Evolutionary conservation across 2,329 filamentous ascomycete species (phyloP).

Genomic region (Bipolaris zeicola): DNA sequence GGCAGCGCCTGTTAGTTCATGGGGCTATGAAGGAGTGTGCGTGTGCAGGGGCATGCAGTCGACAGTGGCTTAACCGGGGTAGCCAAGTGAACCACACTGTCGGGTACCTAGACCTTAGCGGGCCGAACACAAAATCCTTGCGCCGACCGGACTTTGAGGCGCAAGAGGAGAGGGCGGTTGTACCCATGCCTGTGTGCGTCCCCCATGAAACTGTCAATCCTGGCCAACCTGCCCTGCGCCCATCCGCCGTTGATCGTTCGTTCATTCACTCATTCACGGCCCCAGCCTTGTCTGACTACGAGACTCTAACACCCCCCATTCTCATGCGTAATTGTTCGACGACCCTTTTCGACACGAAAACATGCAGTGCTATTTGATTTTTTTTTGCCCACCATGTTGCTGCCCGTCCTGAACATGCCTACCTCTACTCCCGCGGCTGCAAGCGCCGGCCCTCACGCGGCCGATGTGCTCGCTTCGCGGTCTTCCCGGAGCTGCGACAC

Average conservation of each 20-base stretch:
- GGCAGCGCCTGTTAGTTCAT: constrained; percentile 47
- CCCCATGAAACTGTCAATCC: constrained; percentile 14
- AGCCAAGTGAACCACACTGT: constrained; percentile 28
- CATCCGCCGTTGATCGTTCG: constrained; percentile 23
- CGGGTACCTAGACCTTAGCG: constrained; percentile 41
- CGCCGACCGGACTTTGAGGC: constrained; percentile 34
- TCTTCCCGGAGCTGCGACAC: constrained; percentile 47
- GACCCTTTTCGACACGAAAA: constrained; percentile 14
- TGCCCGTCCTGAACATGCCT: constrained; percentile 15
- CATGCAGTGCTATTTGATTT: constrained; percentile 16
- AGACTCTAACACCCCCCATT: constrained; percentile 29
- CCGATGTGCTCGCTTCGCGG: constrained; percentile 34
- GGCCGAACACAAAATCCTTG: constrained; percentile 39
- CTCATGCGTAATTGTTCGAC: constrained; percentile 19
- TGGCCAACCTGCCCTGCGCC: constrained; percentile 16
- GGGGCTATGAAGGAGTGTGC: constrained; percentile 30
- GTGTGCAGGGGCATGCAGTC: constrained; percentile 11
- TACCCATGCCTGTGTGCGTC: constrained; percentile 23
- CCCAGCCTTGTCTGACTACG: constrained; percentile 18
- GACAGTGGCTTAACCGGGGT: constrained; percentile 32
- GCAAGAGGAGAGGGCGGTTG: constrained; percentile 32
- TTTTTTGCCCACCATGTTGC: constrained; percentile 16
- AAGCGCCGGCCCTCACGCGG: constrained; percentile 48
- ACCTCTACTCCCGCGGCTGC: constrained; percentile 28
- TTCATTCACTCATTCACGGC: constrained; percentile 18